A percentile compares a stretch with the other conserved stretches of the same genome.
Conservation (phyloP, 257 asterid species). For the Anisodus acutangulus region DNA sequence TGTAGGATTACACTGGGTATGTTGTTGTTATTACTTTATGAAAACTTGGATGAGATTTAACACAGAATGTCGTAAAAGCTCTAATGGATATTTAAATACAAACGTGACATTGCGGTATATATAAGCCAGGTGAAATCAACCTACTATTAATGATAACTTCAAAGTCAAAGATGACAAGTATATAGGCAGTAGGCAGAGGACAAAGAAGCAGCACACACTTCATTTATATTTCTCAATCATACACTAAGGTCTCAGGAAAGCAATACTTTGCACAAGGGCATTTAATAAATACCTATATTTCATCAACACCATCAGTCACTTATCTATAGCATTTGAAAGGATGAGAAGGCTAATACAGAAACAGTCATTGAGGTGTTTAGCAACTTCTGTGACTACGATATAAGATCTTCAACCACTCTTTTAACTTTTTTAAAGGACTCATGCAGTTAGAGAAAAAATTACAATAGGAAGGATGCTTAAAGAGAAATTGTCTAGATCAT, state of each 20-base stretch:
- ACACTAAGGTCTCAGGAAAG: background rate
- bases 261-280: background rate
- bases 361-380: background rate
- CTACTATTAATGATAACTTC: background rate
- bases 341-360: background rate
- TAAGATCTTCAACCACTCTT: background rate
- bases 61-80: background rate
- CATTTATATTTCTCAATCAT: background rate
- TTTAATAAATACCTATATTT: background rate
- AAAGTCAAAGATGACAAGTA: background rate
- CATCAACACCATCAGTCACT: background rate
- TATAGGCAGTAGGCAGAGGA: background rate
- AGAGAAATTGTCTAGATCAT: background rate
- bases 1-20: too few species aligned
- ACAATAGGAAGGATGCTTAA: constrained; percentile 6
- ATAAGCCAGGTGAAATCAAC: background rate
- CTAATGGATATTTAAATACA: too few species aligned
- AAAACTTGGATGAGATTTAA: background rate
- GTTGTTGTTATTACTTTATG: background rate
- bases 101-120: background rate
- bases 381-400: background rate
- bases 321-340: constrained; percentile 9
- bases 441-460: background rate
- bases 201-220: background rate
- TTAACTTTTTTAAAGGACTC: background rate